Conservation (phyloP, 495 filamentous ascomycete species). For the Lentithecium fluviatile region DNA sequence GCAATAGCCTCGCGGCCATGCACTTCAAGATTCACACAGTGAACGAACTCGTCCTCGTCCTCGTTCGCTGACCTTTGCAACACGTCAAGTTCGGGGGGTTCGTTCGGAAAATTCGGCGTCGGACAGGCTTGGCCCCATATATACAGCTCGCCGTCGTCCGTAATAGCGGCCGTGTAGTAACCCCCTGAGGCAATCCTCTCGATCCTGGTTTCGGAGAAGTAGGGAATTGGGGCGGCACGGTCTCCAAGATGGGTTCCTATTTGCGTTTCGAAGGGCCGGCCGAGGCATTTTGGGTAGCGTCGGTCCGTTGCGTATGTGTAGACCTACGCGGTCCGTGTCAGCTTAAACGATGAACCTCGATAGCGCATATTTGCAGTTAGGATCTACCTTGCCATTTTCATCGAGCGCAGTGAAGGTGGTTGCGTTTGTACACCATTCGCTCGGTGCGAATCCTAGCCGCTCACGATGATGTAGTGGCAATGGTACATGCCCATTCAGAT, state of each 20-base stretch:
- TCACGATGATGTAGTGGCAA: too few relatives aligned
- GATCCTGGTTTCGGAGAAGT: slow-evolving; percentile 17
- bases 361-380: too few relatives aligned
- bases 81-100: not conserved
- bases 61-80: not conserved
- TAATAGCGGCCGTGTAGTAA: slow-evolving; percentile 18
- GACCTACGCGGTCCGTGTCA: too few relatives aligned
- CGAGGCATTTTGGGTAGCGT: slow-evolving; percentile 14
- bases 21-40: slow-evolving; percentile 5
- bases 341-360: too few relatives aligned
- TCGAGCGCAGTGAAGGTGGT: slow-evolving; percentile 21
- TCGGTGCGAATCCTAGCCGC: not conserved
- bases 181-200: slow-evolving; percentile 20
- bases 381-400: slow-evolving; percentile 9
- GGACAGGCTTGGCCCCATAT: slow-evolving; percentile 22
- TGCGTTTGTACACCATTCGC: slow-evolving; percentile 5
- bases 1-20: slow-evolving; percentile 1
- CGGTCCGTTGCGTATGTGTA: not conserved
- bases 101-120: not conserved
- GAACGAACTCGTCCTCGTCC: slow-evolving; percentile 23
- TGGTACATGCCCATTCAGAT: too few relatives aligned
- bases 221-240: slow-evolving; percentile 4
- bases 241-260: not conserved
- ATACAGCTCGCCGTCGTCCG: slow-evolving; percentile 20
- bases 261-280: not conserved